Evolutionary conservation across 2,329 filamentous ascomycete genomes (phyloP).

Genomic region (Alternaria conjuncta): DNA sequence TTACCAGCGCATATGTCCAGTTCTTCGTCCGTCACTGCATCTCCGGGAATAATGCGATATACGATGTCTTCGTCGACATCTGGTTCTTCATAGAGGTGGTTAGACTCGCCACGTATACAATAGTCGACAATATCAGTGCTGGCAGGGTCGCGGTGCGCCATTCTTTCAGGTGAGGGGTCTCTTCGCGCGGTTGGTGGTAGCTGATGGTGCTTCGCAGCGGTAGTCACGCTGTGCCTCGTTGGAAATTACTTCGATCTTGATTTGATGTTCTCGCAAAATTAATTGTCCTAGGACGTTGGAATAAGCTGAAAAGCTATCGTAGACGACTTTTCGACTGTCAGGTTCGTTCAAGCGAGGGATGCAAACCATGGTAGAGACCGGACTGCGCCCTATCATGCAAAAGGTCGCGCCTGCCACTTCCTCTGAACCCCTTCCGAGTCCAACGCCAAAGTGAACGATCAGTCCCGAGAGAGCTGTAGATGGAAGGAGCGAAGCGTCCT

Average conservation of each 20-base stretch:
- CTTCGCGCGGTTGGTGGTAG: neutral
- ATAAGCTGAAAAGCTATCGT: no score
- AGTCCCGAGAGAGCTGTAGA: neutral
- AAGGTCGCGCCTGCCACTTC: neutral
- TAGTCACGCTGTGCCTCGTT: neutral
- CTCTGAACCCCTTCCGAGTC: neutral
- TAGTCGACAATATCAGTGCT: neutral
- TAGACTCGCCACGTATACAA: slow-evolving; percentile 3
- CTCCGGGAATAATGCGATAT: slow-evolving; percentile 6
- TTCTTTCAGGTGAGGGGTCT: neutral
- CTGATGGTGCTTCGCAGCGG: neutral
- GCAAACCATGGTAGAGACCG: slow-evolving; percentile 3
- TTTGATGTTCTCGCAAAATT: neutral
- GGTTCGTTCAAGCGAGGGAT: neutral
- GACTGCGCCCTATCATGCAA: neutral
- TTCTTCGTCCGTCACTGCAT: neutral
- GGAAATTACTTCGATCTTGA: neutral
- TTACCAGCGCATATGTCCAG: neutral
- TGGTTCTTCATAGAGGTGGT: slow-evolving; percentile 4
- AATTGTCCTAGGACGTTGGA: neutral
- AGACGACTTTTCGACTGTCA: neutral
- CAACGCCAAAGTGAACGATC: neutral
- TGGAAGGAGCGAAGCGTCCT: neutral
- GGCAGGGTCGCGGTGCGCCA: neutral
- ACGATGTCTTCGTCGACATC: slow-evolving; percentile 9